Base-by-base conservation (phyloP, 2,329 filamentous ascomycete species). In the Trichoderma harzianum region DNA sequence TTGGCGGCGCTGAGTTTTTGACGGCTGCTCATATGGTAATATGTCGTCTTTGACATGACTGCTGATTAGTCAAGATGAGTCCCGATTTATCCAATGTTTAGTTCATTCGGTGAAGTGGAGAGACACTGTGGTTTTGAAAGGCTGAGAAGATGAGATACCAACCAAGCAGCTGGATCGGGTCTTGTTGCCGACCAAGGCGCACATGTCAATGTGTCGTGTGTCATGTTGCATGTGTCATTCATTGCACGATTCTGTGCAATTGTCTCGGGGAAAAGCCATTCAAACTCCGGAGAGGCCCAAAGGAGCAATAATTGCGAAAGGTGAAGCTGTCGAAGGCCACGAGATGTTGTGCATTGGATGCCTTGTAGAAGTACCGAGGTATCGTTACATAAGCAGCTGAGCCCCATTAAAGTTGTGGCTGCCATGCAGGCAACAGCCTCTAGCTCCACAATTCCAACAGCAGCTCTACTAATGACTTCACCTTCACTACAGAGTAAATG, bases 401-500 rank as follows among this genome's bases (percentile, higher is more conserved):
- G 36, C 62, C 30, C 18, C 32, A 36, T 36, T 36, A 36, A 47
- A 26, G 21, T n/a, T n/a, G 53, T n/a, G 55, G 55, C 55, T 11
- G 2, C 18, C 7, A 43, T 69, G 66, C 66, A 69, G 66, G 66
- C 66, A 69, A 32, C 66, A 69, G 66, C 55, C 47, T 47, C 55
- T 2, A 1, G 65, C 1, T n/a, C 65, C 65, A 68, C 34, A 43
- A 32, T 28, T 63, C 26, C 26, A 11, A 4, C n/a, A n/a, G 51
- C 47, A 57, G 64, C 30, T 57, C 5, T 21, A 65, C 5, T 21
- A 65, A 55, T 60, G 26, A 26, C 65, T 68, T 58, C 53, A 43
- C 24, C 43, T 36, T 26, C 8, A 43, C 14, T 16, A 32, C 10
- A 30, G 30, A 16, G 30, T 65, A 21, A 12, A 14, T 11, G 51